Evolutionary conservation across 192 early-diverging fungal genomes (phyloP).

Genomic region (Coemansia guatemalensis): DNA sequence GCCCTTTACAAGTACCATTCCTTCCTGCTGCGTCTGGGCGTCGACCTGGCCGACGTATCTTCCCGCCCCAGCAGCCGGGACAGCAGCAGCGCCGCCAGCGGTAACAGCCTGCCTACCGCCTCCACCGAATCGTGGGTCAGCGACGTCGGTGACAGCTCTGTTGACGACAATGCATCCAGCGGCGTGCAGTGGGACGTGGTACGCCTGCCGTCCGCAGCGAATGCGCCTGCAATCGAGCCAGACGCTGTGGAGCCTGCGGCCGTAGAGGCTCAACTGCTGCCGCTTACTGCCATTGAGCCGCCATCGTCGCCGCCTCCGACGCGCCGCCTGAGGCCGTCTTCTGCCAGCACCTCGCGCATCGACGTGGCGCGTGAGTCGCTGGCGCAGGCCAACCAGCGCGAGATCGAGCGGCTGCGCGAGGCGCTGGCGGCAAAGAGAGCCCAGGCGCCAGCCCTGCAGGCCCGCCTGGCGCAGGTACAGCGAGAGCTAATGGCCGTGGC

Average conservation of each 20-base stretch:
- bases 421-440: conserved; percentile 28
- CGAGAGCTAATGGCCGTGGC: conserved; percentile 31
- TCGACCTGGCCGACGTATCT: conserved; percentile 10
- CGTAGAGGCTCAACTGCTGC: neutral
- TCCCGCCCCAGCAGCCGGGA: conserved; percentile 4
- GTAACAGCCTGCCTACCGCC: conserved; percentile 4
- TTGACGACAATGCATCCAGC: conserved; percentile 21
- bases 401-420: conserved; percentile 38
- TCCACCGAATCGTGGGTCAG: conserved; percentile 48
- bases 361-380: conserved; percentile 42
- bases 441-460: conserved; percentile 12
- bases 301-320: neutral
- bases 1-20: conserved; percentile 97
- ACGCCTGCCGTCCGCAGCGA: conserved; percentile 24
- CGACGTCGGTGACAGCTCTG: conserved; percentile 26
- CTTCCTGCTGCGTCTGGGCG: conserved; percentile 81
- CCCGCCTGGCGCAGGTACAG: conserved; percentile 36
- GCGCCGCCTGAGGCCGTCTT: conserved; percentile 14
- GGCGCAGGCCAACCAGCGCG: conserved; percentile 27
- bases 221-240: neutral
- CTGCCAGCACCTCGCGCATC: conserved; percentile 26
- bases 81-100: conserved; percentile 7
- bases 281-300: neutral
- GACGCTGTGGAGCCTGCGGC: neutral
- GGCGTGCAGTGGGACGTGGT: conserved; percentile 54